Percentiles rank a stretch among this genome's conserved stretches.
Evolutionary conservation across 257 asterid genomes (phyloP).

Genomic region (Scutellaria galericulata): DNA sequence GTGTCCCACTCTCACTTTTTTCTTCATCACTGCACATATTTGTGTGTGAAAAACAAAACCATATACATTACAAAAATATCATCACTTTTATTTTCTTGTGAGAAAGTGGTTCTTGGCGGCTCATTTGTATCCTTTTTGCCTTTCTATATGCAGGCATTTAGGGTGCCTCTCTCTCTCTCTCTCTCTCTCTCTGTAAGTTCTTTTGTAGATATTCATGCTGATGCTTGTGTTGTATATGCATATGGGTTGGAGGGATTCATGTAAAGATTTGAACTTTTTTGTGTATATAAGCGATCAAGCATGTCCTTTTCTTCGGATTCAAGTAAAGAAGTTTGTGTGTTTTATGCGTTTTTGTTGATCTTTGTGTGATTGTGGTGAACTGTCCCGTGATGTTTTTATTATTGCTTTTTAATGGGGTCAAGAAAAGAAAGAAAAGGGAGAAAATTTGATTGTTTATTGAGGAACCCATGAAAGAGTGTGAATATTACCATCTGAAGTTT

Average conservation of each 20-base stretch:
- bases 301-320: slow-evolving; percentile 28
- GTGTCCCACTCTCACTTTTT: neutral
- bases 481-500: neutral
- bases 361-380: slow-evolving; percentile 15
- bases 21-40: slow-evolving; percentile 12
- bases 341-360: slow-evolving; percentile 25
- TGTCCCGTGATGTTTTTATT: neutral
- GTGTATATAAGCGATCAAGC: neutral
- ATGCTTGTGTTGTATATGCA: neutral
- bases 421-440: neutral
- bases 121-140: neutral
- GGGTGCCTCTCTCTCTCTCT: slow-evolving; percentile 13
- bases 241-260: slow-evolving; percentile 23
- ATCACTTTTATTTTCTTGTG: neutral
- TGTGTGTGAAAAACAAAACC: neutral
- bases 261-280: slow-evolving; percentile 15
- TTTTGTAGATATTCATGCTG: slow-evolving; percentile 10
- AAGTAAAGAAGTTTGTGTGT: slow-evolving; percentile 22
- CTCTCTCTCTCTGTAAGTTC: slow-evolving; percentile 13
- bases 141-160: slow-evolving; percentile 12
- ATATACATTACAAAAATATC: neutral
- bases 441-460: slow-evolving; percentile 19
- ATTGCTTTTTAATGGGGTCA: neutral
- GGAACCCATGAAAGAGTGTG: neutral
- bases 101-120: neutral